Percentiles rank a stretch among this genome's conserved stretches.
These are phyloP conservation scores for Alternaria sp. DNA, from an alignment of 2,329 filamentous ascomycete genomes.

Conservation along the genomic window DNA sequence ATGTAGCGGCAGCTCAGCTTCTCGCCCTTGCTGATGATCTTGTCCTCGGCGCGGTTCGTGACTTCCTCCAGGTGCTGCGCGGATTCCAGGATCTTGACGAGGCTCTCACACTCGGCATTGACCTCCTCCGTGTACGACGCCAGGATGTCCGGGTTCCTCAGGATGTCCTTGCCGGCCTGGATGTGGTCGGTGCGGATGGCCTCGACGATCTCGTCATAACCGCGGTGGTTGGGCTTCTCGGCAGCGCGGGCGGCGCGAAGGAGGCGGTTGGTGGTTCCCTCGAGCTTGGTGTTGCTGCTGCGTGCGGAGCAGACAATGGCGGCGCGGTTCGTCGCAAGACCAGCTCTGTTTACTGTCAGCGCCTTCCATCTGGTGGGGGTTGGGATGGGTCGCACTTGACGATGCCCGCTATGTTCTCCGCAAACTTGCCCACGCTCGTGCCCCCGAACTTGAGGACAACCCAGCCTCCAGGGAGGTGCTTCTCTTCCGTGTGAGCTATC, in stretches of 20 bases:
- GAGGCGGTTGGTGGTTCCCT: conserved; percentile 85
- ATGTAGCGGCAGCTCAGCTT: conserved; percentile 94
- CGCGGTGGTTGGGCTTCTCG: conserved; percentile 48
- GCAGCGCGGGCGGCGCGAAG: conserved; percentile 57
- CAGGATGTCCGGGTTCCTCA: conserved; percentile 50
- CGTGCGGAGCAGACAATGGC: conserved; percentile 95
- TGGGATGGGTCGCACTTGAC: conserved; percentile 54
- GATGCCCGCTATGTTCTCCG: conserved; percentile 68
- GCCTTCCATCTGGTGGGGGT: not conserved
- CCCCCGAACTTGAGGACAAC: conserved; percentile 95
- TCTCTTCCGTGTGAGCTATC: conserved; percentile 54
- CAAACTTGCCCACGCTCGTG: conserved; percentile 94
- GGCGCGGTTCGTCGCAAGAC: conserved; percentile 72
- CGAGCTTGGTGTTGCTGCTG: conserved; percentile 91
- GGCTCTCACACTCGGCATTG: conserved; percentile 77
- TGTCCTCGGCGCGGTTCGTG: conserved; percentile 61
- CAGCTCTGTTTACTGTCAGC: conserved; percentile 57
- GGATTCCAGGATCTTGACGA: conserved; percentile 75
- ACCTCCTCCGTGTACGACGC: conserved; percentile 70
- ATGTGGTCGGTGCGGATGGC: conserved; percentile 85
- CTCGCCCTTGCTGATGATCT: conserved; percentile 93
- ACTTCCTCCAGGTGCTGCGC: conserved; percentile 64
- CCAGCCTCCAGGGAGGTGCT: conserved; percentile 67
- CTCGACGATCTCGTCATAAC: conserved; percentile 77
- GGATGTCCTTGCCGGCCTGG: conserved; percentile 66